phyloP scores from a whole-genome alignment of 169 alveolate species.

The Cryptosporidium tyzzeri region DNA sequence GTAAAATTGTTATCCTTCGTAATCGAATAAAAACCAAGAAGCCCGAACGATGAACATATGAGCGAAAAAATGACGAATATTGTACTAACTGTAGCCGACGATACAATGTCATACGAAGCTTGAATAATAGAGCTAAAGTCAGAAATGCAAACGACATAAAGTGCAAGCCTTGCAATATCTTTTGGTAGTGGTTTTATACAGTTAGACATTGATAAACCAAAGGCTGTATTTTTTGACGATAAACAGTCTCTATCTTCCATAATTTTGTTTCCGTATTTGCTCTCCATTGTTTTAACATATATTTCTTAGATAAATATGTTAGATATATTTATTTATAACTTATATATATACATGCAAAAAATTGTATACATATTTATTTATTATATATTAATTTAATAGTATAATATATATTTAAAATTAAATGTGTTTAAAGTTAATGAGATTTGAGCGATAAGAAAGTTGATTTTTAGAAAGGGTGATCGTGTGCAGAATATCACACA shows the following conservation, averaged over 20 bases:
- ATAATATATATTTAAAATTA: not conserved
- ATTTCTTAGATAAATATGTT: not conserved
- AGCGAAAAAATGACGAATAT: conserved; percentile 40
- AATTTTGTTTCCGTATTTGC: not conserved
- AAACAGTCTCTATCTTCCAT: not conserved
- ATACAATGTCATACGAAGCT: conserved; percentile 47
- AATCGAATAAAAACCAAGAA: conserved; percentile 52
- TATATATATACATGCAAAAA: too few species aligned
- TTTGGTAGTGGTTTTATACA: conserved; percentile 55
- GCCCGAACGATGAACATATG: conserved; percentile 51
- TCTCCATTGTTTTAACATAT: not conserved
- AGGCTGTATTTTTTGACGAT: not conserved
- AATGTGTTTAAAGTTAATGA: not conserved
- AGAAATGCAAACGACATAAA: conserved; percentile 52
- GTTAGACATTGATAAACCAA: not conserved
- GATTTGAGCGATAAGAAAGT: not conserved
- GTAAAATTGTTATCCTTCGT: conserved; percentile 2
- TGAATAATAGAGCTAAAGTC: conserved; percentile 54
- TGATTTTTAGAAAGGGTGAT: not conserved
- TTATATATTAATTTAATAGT: not conserved
- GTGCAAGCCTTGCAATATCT: conserved; percentile 59
- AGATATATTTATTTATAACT: not conserved
- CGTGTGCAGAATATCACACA: conserved; percentile 45
- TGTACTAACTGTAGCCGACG: conserved; percentile 46
- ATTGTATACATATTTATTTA: too few species aligned